These are phyloP conservation scores for Curvularia lunata DNA, from an alignment of 2,329 filamentous ascomycete genomes.

Conservation along the genomic window DNA sequence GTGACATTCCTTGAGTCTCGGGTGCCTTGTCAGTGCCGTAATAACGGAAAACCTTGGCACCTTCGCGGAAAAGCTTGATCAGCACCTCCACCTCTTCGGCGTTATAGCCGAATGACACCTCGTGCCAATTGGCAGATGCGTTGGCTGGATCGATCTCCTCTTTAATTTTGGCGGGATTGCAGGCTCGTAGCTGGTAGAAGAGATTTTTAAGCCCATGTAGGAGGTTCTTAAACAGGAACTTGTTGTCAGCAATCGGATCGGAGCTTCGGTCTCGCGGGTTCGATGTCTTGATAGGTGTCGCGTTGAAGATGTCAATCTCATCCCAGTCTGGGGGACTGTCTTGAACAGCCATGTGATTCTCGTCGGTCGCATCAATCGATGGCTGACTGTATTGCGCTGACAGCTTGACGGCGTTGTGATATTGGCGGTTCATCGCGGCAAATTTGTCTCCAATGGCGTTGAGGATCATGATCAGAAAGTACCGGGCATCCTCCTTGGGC, in stretches of 20 bases:
- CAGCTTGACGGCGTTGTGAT: constrained; percentile 91
- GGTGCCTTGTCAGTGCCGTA: constrained; percentile 86
- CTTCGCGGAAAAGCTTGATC: constrained; percentile 96
- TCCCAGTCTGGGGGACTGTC: constrained; percentile 90
- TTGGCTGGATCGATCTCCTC: constrained; percentile 74
- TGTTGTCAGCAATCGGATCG: constrained; percentile 94
- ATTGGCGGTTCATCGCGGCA: constrained; percentile 95
- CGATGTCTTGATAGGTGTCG: constrained; percentile 93
- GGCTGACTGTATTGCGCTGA: constrained; percentile 78
- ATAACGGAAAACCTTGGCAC: constrained; percentile 94
- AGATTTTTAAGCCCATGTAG: constrained; percentile 96
- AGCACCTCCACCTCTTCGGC: constrained; percentile 97
- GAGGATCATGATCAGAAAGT: constrained; percentile 95
- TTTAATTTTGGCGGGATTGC: constrained; percentile 70
- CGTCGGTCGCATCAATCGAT: constrained; percentile 66
- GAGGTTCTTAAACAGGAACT: constrained; percentile 95
- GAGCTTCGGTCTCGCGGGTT: constrained; percentile 87
- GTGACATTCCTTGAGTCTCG: constrained; percentile 77
- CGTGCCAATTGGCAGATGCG: constrained; percentile 88
- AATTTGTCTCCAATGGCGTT: constrained; percentile 99
- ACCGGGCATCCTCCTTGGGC: constrained; percentile 91
- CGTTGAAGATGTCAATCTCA: constrained; percentile 95
- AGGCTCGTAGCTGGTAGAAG: constrained; percentile 91
- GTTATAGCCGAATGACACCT: constrained; percentile 94
- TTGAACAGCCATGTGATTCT: constrained; percentile 84